These are phyloP conservation scores for Russula sp. DNA, from an alignment of 768 basidiomycete genomes.

Conservation along the genomic window DNA sequence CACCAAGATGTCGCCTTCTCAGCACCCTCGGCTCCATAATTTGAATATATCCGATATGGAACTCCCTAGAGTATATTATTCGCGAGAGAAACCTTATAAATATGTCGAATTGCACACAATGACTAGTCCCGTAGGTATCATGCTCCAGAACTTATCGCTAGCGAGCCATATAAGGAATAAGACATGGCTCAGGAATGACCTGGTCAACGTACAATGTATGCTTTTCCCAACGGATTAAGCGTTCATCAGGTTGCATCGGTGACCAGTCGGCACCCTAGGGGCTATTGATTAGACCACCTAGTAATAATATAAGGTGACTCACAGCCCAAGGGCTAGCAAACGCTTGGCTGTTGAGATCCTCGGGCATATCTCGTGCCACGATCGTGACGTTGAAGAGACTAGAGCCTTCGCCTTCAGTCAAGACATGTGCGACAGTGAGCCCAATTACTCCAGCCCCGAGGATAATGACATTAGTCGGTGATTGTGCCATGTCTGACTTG, in stretches of 20 bases:
- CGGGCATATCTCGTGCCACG: conserved; percentile 42
- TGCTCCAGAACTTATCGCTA: conserved; percentile 48
- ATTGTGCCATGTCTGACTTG: conserved; percentile 7
- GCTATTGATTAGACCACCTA: not conserved
- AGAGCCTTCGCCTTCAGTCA: conserved; percentile 32
- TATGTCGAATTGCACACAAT: conserved; percentile 35
- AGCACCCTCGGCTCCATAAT: conserved; percentile 20
- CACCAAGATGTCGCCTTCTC: conserved; percentile 39
- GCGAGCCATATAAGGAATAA: not conserved
- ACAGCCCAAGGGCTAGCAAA: conserved; percentile 55
- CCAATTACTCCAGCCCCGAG: conserved; percentile 48
- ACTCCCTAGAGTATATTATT: conserved; percentile 35
- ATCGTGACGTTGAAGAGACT: conserved; percentile 36
- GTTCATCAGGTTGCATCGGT: conserved; percentile 39
- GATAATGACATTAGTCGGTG: conserved; percentile 36
- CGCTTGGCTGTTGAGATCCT: conserved; percentile 43
- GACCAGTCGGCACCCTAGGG: conserved; percentile 49
- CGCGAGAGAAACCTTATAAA: not conserved
- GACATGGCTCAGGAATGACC: not conserved
- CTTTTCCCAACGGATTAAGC: conserved; percentile 41
- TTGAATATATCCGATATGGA: conserved; percentile 39
- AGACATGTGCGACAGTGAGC: conserved; percentile 42
- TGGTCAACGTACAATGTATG: conserved; percentile 42
- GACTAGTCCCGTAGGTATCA: conserved; percentile 45
- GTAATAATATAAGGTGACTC: conserved; percentile 24